Evolutionary conservation across 495 filamentous ascomycete species (phyloP), one percentile per base, ranked within the genome.

Genomic region (Penicillium salamii): DNA sequence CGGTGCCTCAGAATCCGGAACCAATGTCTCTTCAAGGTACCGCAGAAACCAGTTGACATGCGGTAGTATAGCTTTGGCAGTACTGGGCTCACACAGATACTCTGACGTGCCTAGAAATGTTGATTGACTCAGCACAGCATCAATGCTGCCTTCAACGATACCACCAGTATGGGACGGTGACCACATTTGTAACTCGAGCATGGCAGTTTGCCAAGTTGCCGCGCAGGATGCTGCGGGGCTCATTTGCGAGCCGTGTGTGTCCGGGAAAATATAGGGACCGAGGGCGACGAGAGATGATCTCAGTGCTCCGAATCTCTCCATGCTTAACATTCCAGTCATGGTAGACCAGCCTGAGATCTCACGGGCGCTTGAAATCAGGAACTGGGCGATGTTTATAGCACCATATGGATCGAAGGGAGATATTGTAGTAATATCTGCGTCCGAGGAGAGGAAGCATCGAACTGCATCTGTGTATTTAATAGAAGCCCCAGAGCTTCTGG

Each of bases 311-410:
- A 70, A 65, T 45, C 67, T 55, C 37, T 68, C 67, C 42, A 68
- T 60, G 28, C 65, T 68, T 0, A 70, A 47, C 37, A 63, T 63
- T 13, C 67, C 65, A 0, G 65, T 70, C 65, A 70, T 70, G 3
- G 61, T 65, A 13, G 67, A 68, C 67, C 67, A 70, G 21, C 67
- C 67, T 13, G 67, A 68, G 33, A 70, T 59, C 37, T 70, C 67
- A 2, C 67, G 61, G 28, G 65, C 65, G 32, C 61, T 65, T 19
- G 67, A 70, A 8, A 70, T 68, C 9, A 70, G 49, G 48, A 70
- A 70, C 24, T 70, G 67, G 3, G 65, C 56, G 23, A 70, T 68
- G 36, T 70, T 70, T 41, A 70, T 61, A 0, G 65, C 63, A 5
- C 67, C 67, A 37, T 68, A 70, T 1, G 65, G 65, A 39, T 70